Conservation (phyloP, 2,329 filamentous ascomycete genomes). For the Byssothecium circinans region DNA sequence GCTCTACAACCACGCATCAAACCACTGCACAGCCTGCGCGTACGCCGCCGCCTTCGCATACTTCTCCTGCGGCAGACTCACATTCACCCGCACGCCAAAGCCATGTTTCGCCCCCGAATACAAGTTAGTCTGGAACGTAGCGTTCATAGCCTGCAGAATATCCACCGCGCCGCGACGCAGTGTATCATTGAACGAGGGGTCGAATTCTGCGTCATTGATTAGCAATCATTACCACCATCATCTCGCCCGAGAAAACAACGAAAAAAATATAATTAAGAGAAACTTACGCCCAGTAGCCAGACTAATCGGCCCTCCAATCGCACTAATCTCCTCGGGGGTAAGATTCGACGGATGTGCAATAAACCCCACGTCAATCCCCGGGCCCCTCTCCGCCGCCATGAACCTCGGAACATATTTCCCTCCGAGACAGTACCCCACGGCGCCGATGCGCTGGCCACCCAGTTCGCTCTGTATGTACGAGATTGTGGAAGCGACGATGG, state of each 20-base stretch:
- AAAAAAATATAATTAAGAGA: neutral
- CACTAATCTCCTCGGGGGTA: slow-evolving; percentile 64
- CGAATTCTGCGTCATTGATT: slow-evolving; percentile 14
- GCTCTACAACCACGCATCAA: slow-evolving; percentile 33
- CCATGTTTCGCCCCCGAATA: slow-evolving; percentile 39
- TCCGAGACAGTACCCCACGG: slow-evolving; percentile 73
- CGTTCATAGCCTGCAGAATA: slow-evolving; percentile 28
- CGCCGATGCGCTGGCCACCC: slow-evolving; percentile 59
- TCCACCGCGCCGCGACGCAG: slow-evolving; percentile 21
- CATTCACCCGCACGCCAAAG: slow-evolving; percentile 36
- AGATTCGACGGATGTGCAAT: slow-evolving; percentile 72
- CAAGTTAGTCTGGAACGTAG: slow-evolving; percentile 35
- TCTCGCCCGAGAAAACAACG: neutral
- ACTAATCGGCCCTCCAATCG: slow-evolving; percentile 67
- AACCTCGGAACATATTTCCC: slow-evolving; percentile 73
- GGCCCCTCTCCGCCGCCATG: slow-evolving; percentile 51
- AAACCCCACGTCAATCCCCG: slow-evolving; percentile 63
- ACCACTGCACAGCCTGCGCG: slow-evolving; percentile 38
- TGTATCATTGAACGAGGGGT: slow-evolving; percentile 16
- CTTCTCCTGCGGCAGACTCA: slow-evolving; percentile 28
- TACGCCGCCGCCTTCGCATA: slow-evolving; percentile 40
- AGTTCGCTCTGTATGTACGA: slow-evolving; percentile 59
- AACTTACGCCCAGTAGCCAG: slow-evolving; percentile 59
- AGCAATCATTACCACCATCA: neutral
- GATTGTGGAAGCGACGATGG: slow-evolving; percentile 55